phyloP scores from a whole-genome alignment of 116 monocot genomes.

The Zostera marina region DNA sequence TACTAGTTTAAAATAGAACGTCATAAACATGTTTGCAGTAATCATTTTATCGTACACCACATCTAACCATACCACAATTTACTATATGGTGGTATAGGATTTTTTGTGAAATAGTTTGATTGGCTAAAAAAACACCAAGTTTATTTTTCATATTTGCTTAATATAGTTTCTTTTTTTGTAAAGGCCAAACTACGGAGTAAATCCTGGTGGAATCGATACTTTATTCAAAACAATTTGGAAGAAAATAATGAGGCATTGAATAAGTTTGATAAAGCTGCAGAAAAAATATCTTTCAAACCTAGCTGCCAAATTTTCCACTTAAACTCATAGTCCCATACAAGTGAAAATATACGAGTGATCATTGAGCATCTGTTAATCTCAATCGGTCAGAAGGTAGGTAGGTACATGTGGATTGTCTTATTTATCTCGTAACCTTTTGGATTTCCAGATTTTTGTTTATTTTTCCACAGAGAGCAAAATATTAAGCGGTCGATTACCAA shows the following conservation, averaged over 20 bases:
- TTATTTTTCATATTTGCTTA: not conserved
- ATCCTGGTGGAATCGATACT: conserved; percentile 36
- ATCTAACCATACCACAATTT: not conserved
- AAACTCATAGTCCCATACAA: not conserved
- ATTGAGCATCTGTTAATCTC: too few relatives aligned
- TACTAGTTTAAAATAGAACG: too few relatives aligned
- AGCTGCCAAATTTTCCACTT: conserved; percentile 21
- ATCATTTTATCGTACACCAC: too few relatives aligned
- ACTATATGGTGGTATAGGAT: not conserved
- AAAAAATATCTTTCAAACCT: conserved; percentile 19
- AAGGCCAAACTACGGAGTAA: conserved; percentile 39
- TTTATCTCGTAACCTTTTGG: too few relatives aligned
- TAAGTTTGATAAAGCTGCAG: conserved; percentile 9
- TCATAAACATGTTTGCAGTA: too few relatives aligned
- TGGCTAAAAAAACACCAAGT: too few relatives aligned
- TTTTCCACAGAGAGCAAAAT: too few relatives aligned
- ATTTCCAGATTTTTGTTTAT: too few relatives aligned
- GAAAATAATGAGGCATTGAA: conserved; percentile 25
- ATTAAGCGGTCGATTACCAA: too few relatives aligned
- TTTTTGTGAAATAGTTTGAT: not conserved
- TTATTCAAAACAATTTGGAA: conserved; percentile 25
- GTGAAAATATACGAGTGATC: too few relatives aligned
- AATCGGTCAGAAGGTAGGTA: too few relatives aligned
- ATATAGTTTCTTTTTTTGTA: not conserved
- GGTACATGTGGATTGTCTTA: too few relatives aligned